Conservation (phyloP, 352 stramenopile genomes). For the Pythium dissotocum region DNA sequence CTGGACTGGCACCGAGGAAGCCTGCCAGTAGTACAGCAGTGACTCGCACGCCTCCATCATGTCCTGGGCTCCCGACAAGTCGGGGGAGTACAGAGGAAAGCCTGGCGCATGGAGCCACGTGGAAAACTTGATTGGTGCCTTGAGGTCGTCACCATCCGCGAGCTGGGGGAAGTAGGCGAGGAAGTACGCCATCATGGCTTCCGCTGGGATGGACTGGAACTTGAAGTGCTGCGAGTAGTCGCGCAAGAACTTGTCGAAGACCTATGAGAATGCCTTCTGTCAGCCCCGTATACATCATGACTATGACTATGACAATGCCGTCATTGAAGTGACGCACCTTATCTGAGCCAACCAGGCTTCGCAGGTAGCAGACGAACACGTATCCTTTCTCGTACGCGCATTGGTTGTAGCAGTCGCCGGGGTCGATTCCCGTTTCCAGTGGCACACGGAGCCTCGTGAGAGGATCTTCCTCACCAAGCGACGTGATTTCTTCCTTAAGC, state of each 20-base stretch:
- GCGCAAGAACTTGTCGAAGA: constrained; percentile 72
- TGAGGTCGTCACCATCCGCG: constrained; percentile 51
- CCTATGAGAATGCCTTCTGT: constrained; percentile 21
- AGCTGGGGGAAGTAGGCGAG: constrained; percentile 64
- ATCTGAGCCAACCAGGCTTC: constrained; percentile 64
- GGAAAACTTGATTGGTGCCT: constrained; percentile 59
- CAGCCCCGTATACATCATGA: background rate
- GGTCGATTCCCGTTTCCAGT: constrained; percentile 73
- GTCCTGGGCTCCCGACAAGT: constrained; percentile 64
- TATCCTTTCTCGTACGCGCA: constrained; percentile 85
- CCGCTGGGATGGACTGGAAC: constrained; percentile 76
- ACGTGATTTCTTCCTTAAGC: constrained; percentile 67
- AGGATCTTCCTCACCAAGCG: constrained; percentile 66
- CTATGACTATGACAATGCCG: background rate
- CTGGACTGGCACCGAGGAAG: constrained; percentile 51
- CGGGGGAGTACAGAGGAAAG: constrained; percentile 55
- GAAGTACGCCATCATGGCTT: constrained; percentile 74
- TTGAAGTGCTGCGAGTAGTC: constrained; percentile 63
- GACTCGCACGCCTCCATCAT: constrained; percentile 73
- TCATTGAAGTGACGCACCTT: constrained; percentile 28
- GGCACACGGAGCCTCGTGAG: constrained; percentile 69
- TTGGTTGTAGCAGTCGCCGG: constrained; percentile 80
- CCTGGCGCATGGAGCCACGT: constrained; percentile 71
- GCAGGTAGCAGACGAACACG: constrained; percentile 75
- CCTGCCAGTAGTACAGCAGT: constrained; percentile 62